phyloP scores from a whole-genome alignment of 2,329 filamentous ascomycete genomes.

The Lachnellula cervina region DNA sequence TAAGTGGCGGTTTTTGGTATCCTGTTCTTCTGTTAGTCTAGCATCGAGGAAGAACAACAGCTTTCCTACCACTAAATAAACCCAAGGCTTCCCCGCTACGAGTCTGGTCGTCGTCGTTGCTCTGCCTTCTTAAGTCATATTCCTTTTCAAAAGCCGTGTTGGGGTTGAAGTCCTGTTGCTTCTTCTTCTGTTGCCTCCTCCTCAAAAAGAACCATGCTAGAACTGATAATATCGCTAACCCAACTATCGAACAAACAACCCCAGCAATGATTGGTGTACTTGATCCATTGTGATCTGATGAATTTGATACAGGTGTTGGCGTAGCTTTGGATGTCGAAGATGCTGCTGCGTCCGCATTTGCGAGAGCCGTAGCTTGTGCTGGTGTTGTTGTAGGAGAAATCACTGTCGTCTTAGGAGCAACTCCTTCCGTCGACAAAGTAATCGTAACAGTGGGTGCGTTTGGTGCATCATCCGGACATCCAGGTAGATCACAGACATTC shows the following conservation, averaged over 20 bases:
- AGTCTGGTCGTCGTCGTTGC: background rate
- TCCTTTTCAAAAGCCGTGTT: constrained; percentile 5
- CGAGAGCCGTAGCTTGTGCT: background rate
- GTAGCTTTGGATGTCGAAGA: background rate
- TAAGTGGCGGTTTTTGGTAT: background rate
- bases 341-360: background rate
- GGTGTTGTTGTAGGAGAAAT: constrained; percentile 1
- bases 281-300: background rate
- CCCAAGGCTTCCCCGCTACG: constrained; percentile 37
- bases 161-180: background rate
- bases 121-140: constrained; percentile 3
- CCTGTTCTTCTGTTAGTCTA: background rate
- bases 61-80: constrained; percentile 39
- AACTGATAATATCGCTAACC: constrained; percentile 11
- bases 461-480: constrained; percentile 28
- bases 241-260: constrained; percentile 14
- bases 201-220: constrained; percentile 19
- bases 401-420: background rate
- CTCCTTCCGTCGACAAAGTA: constrained; percentile 1
- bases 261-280: constrained; percentile 21
- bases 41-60: background rate
- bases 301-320: background rate
- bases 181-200: constrained; percentile 10
- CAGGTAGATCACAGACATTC: constrained; percentile 36
- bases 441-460: background rate